Base-by-base conservation (phyloP, 2,329 filamentous ascomycete species). In the Xylariaceae sp. region DNA sequence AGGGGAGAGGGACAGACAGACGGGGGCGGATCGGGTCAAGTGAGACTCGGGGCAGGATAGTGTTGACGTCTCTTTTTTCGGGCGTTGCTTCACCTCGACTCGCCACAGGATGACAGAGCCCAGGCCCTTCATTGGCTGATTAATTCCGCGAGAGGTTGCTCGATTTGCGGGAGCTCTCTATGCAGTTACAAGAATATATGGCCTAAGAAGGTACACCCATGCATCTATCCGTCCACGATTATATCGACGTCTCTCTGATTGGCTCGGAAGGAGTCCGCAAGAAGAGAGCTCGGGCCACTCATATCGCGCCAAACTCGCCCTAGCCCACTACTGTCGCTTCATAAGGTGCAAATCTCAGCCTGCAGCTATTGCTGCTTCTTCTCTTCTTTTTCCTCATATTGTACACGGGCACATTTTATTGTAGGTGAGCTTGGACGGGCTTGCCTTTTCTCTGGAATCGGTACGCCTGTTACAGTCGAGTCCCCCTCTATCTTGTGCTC, bases 401-500 rank as follows among this genome's bases (percentile, higher is more conserved):
- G 82, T 85, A 83, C 64, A 75, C 73, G 81, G 68, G 77, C 80
- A 82, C 77, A 78, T 64, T 81, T 82, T 86, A 85, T 86, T 85
- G 82, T 86, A 81, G 82, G 82, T 80, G 75, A 77, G 75, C 80
- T 83, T 78, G 80, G 67, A 72, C 73, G 55, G 66, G 66, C 61
- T 32, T 6, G 32, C 33, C 60, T 61, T 52, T 63, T 68, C 64
- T 69, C 65, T 64, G 62, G 18, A 38, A 57, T 60, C 61, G 63
- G 63, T 61, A 52, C 49, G 22, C 67, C 62, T 68, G 72, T 69
- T 71, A 73, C 72, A 69, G 68, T 84, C 79, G 76, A 82, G 81
- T 81, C 74, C 74, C 80, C 80, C 82, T 85, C 83, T 86, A 86
- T 86, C 81, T 80, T 83, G 80, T 84, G 80, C 74, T 77, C 82